Evolutionary conservation across 164 flowering plant genomes (phyloP).

Genomic region (Vitis rupestris): DNA sequence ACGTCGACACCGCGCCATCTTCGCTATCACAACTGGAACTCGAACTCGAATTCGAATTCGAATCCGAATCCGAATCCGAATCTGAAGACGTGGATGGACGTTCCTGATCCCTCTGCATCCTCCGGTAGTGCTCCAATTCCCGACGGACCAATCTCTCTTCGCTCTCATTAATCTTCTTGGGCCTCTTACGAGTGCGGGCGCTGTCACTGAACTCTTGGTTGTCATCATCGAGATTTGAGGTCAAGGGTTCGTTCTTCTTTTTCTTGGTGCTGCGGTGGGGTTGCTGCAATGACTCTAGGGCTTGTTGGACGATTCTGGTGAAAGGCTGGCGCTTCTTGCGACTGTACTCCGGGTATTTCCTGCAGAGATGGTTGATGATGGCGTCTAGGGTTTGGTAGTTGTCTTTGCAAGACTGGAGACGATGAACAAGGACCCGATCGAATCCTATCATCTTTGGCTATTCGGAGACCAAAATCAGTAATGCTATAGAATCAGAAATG

Average conservation of each 20-base stretch:
- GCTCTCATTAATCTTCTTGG: conserved; percentile 23
- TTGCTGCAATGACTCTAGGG: conserved; percentile 16
- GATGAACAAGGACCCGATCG: conserved; percentile 23
- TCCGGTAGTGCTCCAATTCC: conserved; percentile 31
- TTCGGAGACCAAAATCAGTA: too few relatives aligned
- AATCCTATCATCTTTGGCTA: too few relatives aligned
- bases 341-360: conserved; percentile 39
- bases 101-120: conserved; percentile 9
- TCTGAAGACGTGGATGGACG: conserved; percentile 12
- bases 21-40: conserved; percentile 18
- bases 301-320: conserved; percentile 22
- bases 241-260: neutral
- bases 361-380: conserved; percentile 51
- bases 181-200: conserved; percentile 27
- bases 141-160: conserved; percentile 39
- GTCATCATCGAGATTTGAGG: neutral
- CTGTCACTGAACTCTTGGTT: conserved; percentile 2
- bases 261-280: neutral
- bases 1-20: conserved; percentile 54
- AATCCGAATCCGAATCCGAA: conserved; percentile 11
- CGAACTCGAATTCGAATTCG: neutral
- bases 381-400: conserved; percentile 29
- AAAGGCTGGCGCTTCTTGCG: conserved; percentile 41
- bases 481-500: too few relatives aligned
- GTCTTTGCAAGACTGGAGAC: conserved; percentile 33